Conservation (phyloP, 2,329 filamentous ascomycete genomes). For the Ophiostoma sp. region DNA sequence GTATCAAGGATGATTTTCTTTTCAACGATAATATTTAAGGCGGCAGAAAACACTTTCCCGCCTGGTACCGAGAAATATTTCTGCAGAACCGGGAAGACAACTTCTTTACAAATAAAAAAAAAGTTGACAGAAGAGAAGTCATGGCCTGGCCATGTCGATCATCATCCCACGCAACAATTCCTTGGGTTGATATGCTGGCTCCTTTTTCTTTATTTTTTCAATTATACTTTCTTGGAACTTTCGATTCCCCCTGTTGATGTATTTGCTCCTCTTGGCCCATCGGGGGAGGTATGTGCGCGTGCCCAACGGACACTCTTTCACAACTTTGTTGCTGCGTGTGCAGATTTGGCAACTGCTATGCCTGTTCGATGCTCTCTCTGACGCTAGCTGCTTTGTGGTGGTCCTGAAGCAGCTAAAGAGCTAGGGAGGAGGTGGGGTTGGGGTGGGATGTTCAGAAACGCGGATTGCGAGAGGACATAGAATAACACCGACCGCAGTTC, state of each 20-base stretch:
- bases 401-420: background rate
- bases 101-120: background rate
- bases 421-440: background rate
- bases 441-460: background rate
- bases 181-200: background rate
- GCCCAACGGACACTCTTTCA: background rate
- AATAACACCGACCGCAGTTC: background rate
- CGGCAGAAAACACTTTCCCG: background rate
- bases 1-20: background rate
- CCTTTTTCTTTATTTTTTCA: background rate
- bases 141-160: background rate
- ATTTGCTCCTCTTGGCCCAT: background rate
- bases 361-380: constrained; percentile 6
- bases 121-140: background rate
- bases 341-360: background rate
- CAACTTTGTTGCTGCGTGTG: background rate
- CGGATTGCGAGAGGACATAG: background rate
- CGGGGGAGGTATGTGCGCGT: background rate
- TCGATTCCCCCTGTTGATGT: background rate
- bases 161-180: background rate
- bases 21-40: background rate
- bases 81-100: background rate
- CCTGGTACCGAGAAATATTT: background rate
- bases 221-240: background rate
- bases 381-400: constrained; percentile 3